Percentiles rank a stretch among this genome's conserved stretches.
Evolutionary conservation across 306 rosid species (phyloP).

Genomic region (Mimosa bimucronata): DNA sequence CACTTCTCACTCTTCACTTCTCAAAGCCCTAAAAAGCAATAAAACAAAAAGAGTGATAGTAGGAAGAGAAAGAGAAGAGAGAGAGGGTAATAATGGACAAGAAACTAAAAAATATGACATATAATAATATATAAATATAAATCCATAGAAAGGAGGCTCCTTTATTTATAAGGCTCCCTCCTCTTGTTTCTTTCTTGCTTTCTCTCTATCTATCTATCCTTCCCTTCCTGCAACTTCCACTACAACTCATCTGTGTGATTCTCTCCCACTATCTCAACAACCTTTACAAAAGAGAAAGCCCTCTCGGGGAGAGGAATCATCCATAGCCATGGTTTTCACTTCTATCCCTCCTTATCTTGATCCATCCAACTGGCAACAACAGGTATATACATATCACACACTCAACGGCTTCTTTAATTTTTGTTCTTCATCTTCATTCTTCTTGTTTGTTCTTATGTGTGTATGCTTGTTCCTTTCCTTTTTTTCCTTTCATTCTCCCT

Average conservation of each 20-base stretch:
- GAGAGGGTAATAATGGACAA: constrained; percentile 19
- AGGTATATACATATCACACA: constrained; percentile 39
- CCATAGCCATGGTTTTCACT: constrained; percentile 76
- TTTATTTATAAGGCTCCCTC: constrained; percentile 51
- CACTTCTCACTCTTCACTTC: constrained; percentile 50
- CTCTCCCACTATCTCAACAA: constrained; percentile 45
- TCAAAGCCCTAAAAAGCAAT: constrained; percentile 79
- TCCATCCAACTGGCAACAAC: constrained; percentile 93
- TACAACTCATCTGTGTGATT: constrained; percentile 43
- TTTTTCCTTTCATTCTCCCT: constrained; percentile 3
- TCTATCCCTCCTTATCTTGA: constrained; percentile 91
- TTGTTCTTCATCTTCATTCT: constrained; percentile 28
- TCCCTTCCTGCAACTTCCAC: constrained; percentile 27
- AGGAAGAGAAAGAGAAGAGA: constrained; percentile 2
- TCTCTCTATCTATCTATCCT: constrained; percentile 41
- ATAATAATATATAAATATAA: constrained; percentile 44
- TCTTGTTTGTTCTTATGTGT: too few species aligned
- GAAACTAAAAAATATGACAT: constrained; percentile 21
- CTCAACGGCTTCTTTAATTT: background rate
- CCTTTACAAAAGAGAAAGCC: constrained; percentile 78
- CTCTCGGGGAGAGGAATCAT: constrained; percentile 47
- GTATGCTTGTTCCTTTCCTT: background rate
- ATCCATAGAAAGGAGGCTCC: constrained; percentile 58
- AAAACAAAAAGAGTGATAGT: constrained; percentile 55
- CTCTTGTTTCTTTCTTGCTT: constrained; percentile 43